Evolutionary conservation across 2,329 filamentous ascomycete species (phyloP).

Genomic region (Pseudocercospora vitis): DNA sequence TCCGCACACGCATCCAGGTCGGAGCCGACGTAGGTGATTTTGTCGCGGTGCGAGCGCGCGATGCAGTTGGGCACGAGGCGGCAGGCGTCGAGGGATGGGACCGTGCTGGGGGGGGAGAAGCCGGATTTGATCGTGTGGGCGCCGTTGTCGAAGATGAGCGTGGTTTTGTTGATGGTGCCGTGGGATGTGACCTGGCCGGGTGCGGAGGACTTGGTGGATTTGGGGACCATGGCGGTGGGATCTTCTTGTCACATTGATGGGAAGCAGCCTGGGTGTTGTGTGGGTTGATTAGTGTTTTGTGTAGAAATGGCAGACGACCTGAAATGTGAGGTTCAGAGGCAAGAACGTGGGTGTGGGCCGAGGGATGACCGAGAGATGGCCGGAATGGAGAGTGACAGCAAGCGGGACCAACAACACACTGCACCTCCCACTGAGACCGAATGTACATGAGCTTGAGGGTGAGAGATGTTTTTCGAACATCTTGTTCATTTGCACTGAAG

Average conservation of each 20-base stretch:
- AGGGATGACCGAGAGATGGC: not conserved
- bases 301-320: too few species aligned
- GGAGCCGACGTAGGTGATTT: conserved; percentile 74
- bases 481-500: not conserved
- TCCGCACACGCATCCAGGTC: conserved; percentile 79
- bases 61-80: conserved; percentile 83
- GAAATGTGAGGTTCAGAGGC: too few species aligned
- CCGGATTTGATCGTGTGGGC: conserved; percentile 90
- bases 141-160: conserved; percentile 91
- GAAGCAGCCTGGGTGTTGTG: too few species aligned
- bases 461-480: not conserved
- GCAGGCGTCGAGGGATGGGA: conserved; percentile 53
- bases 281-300: too few species aligned
- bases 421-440: not conserved
- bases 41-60: conserved; percentile 72
- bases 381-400: not conserved
- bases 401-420: too few species aligned
- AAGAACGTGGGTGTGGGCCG: too few species aligned
- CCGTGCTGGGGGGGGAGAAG: conserved; percentile 49
- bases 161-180: conserved; percentile 40
- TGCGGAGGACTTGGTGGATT: conserved; percentile 7
- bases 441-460: not conserved
- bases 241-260: not conserved
- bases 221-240: conserved; percentile 6
- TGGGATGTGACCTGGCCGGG: conserved; percentile 21